Evolutionary conservation across 2,329 filamentous ascomycete species (phyloP).

Genomic region (Lecanicillium sp.): DNA sequence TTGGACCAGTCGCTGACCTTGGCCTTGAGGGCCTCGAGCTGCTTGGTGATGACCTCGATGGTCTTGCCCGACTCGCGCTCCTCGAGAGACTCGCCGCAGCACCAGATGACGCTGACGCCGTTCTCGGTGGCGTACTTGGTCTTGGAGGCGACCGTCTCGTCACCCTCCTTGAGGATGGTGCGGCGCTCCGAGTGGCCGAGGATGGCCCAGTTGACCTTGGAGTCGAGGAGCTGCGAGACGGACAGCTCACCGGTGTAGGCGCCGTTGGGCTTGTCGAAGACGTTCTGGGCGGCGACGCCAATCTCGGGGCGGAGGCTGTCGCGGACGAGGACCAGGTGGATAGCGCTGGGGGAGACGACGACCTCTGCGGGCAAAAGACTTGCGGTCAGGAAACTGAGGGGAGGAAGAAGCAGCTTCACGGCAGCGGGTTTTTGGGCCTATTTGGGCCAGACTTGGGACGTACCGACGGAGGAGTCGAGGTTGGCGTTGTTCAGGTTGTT

Average conservation of each 20-base stretch:
- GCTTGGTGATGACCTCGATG: slow-evolving; percentile 74
- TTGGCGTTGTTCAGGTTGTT: slow-evolving; percentile 79
- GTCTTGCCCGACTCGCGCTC: slow-evolving; percentile 83
- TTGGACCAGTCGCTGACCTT: slow-evolving; percentile 83
- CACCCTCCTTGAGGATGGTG: slow-evolving; percentile 79
- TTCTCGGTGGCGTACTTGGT: slow-evolving; percentile 87
- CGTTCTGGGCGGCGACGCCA: slow-evolving; percentile 90
- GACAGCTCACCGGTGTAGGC: slow-evolving; percentile 97
- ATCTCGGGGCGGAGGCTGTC: slow-evolving; percentile 70
- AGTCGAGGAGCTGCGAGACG: slow-evolving; percentile 84
- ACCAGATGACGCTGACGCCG: slow-evolving; percentile 88
- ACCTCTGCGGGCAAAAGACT: slow-evolving; percentile 65
- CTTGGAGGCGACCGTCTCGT: slow-evolving; percentile 84
- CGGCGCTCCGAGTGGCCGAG: slow-evolving; percentile 94
- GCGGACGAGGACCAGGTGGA: slow-evolving; percentile 86
- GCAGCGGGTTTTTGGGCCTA: too few relatives aligned
- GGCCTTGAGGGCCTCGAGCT: slow-evolving; percentile 76
- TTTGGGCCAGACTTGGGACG: slow-evolving; percentile 27
- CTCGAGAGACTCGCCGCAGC: slow-evolving; percentile 93
- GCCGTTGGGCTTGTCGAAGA: slow-evolving; percentile 94
- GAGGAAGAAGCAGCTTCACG: slow-evolving; percentile 10
- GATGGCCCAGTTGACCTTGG: slow-evolving; percentile 81
- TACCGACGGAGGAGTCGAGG: slow-evolving; percentile 70
- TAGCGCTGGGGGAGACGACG: slow-evolving; percentile 81
- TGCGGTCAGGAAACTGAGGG: slow-evolving; percentile 13